Percentiles rank a stretch among this genome's conserved stretches.
Conservation (phyloP, 2,329 filamentous ascomycete genomes). For the Scolecobasidium constrictum region DNA sequence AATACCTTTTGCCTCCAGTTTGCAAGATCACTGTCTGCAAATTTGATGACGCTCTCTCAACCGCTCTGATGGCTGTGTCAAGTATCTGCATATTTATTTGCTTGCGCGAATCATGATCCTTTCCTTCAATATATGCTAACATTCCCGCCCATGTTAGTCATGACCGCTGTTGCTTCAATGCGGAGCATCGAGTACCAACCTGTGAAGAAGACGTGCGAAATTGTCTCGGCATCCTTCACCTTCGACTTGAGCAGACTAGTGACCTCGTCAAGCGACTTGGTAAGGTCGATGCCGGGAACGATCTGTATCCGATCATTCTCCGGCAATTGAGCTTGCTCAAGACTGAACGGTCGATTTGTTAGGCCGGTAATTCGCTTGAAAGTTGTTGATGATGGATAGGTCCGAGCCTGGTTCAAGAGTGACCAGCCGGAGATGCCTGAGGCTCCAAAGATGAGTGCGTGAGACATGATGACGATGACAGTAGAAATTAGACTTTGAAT, state of each 20-base stretch:
- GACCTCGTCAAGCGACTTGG: slow-evolving; percentile 19
- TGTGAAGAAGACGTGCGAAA: slow-evolving; percentile 35
- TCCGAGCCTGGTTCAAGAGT: slow-evolving; percentile 16
- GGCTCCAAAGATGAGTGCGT: slow-evolving; percentile 2
- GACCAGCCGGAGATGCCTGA: slow-evolving; percentile 18
- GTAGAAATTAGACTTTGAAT: too few relatives aligned
- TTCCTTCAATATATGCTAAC: too few relatives aligned
- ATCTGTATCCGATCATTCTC: slow-evolving; percentile 13
- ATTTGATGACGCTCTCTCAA: too few relatives aligned
- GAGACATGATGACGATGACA: too few relatives aligned
- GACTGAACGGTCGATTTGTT: slow-evolving; percentile 15
- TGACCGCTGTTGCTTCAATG: too few relatives aligned
- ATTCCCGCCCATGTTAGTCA: too few relatives aligned
- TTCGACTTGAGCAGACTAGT: slow-evolving; percentile 22
- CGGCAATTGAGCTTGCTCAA: slow-evolving; percentile 14
- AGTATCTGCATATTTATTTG: too few relatives aligned
- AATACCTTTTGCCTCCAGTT: too few relatives aligned
- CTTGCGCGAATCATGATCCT: too few relatives aligned
- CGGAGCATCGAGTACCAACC: too few relatives aligned
- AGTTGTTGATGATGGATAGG: slow-evolving; percentile 18
- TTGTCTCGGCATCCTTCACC: slow-evolving; percentile 24
- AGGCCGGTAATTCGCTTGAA: slow-evolving; percentile 19
- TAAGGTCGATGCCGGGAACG: slow-evolving; percentile 24
- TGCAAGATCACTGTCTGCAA: too few relatives aligned
- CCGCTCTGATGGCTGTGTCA: too few relatives aligned